These are phyloP conservation scores for Theobroma cacao DNA, from an alignment of 345 rosid species.

Conservation along the genomic window DNA sequence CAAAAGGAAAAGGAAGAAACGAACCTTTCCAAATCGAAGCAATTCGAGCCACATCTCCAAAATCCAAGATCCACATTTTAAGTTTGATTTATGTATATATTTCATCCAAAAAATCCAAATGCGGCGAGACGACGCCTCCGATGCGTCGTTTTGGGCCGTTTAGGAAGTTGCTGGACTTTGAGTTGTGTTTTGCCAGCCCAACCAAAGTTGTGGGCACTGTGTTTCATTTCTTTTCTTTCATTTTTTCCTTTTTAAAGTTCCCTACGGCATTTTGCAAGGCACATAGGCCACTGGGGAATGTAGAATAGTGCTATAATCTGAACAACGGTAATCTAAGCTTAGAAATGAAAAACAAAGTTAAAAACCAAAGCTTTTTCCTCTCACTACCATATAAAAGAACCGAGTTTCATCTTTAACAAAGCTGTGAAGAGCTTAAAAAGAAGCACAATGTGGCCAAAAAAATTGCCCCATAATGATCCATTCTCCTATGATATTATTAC, in stretches of 20 bases:
- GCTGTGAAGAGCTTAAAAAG: neutral
- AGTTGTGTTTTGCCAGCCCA: neutral
- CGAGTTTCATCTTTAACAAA: neutral
- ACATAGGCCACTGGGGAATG: neutral
- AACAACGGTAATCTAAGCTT: neutral
- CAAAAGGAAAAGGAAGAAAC: neutral
- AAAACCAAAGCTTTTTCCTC: neutral
- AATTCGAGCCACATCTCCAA: too few species aligned
- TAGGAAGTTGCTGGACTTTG: neutral
- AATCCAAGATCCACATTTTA: too few species aligned
- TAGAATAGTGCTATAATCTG: neutral
- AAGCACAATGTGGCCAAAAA: neutral
- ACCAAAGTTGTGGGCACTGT: neutral
- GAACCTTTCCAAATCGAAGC: neutral
- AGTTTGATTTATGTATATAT: too few species aligned
- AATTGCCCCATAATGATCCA: neutral
- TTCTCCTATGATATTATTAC: neutral
- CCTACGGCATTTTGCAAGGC: too few species aligned
- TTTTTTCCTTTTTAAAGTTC: neutral
- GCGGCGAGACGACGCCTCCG: neutral
- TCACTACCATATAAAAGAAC: neutral
- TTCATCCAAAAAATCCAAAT: neutral
- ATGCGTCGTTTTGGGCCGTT: neutral
- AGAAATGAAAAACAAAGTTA: neutral
- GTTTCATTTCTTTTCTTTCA: neutral